Base-by-base conservation (phyloP, 2,329 filamentous ascomycete genomes). In the Capronia americana region DNA sequence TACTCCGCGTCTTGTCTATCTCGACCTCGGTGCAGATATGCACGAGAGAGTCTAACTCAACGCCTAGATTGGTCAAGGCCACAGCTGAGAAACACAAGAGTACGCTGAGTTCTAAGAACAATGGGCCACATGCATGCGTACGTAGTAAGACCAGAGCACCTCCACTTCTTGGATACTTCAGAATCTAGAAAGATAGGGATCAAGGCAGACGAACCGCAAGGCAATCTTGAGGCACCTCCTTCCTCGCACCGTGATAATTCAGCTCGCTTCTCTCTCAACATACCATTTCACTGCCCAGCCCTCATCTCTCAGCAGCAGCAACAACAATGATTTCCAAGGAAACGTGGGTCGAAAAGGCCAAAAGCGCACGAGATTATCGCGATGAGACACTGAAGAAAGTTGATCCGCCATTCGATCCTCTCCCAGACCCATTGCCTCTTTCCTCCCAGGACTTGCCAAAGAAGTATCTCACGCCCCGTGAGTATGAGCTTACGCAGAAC, bases 401-500 rank as follows among this genome's bases (percentile, higher is more conserved):
- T 46, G 63, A 73, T n/a, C 72, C 73, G 60, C 61, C 73, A 0
- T 48, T 73, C 8, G 46, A 32, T 8, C 59, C 65, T 44, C 41
- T 72, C 23, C 57, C 64, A 20, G 57, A 68, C 11, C 38, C 56
- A 1, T 48, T 73, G 57, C 72, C 72, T 26, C 44, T 72, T 44
- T 75, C 53, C 64, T 82, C 82, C 1, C 81, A 80, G 2, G 70
- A 71, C 2, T 67, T 87, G 4, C 82, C 85, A 5, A 77, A 77
- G 56, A 70, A 81, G 30, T 61, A 84, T 2, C 79, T 88, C 2
- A 78, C 82, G 0, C 63, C 74, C 14, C 76, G 80, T 46, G 84
- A 87, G 66, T 72, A 85, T 32, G 70, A 79, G 14, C 84, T 87
- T 65, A 88, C 85, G 0, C 80, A 83, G 65, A 78, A 71, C 8